Evolutionary conservation across 83 land plant species (phyloP), one percentile per base, ranked within the genome.

Genomic region (Picea abies): DNA sequence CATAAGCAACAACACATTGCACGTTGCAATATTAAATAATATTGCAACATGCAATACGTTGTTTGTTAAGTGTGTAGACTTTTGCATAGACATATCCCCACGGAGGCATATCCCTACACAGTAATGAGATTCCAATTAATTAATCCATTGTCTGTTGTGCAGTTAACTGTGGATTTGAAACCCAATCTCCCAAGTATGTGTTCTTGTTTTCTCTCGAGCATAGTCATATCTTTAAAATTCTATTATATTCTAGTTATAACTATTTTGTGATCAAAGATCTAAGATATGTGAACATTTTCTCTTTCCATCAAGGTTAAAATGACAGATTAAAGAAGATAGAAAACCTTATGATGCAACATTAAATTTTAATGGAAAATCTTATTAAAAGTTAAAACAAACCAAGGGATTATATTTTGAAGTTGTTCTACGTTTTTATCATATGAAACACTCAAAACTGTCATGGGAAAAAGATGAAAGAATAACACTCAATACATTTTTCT

Each of bases 161-260:
- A 90, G 84, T 88, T 90, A 84, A 90, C 92, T 20, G 88, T 87
- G 47, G 92, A 90, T 76, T 85, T 90, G 60, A 90, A 90, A 71
- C 92, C 92, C 9, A 83, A 90, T 85, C 84, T 90, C 76, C 92
- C 92, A 22, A 66, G 92, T 90, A 80, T 60, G 29, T 82, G 22
- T 64, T 83, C 44, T 75, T 64, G 82, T 83, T 29, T 82, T 68
- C 35, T 79, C 70, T 22, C 20, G 0, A 35, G 20, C 35, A 61
- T 62, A 61, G 64, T 56, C n/a, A 37, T 20, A 5, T 9, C 1
- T n/a, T 62, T 61, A 5, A 39, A n/a, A 35, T 63, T 63, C 26
- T 37, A 35, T 62, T 16, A 23, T 52, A 75, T 4, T n/a, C 10
- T 69, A 71, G 17, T 71, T 49, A 78, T 78, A n/a, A 23, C 47